Evolutionary conservation across 2,329 filamentous ascomycete species (phyloP), one percentile per base, ranked within the genome.

Genomic region (Lasiodiplodia citricola): DNA sequence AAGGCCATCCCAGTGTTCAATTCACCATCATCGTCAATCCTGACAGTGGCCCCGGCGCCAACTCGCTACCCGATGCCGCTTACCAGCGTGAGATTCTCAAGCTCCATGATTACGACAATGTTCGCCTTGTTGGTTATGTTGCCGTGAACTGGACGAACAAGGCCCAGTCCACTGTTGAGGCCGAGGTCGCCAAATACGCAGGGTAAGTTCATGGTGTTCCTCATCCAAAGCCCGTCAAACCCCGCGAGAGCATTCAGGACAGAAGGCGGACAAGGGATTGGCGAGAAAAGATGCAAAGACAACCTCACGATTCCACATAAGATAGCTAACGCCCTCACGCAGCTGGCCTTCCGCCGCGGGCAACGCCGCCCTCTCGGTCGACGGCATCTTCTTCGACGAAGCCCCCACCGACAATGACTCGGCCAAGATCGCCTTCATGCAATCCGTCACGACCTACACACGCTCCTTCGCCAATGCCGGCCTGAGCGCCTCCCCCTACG

Each of bases 161-260:
- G 38, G 84, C 89, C 14, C 85, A 85, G 68, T 85, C 83, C 57
- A 82, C 90, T 18, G 82, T 91, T 23, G 87, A 90, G 7, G 25
- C 31, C 16, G 28, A 64, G 7, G 37, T 64, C 31, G 47, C 60
- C 44, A 37, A 41, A 31, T 64, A 64, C 60, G 60, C 60, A n/a
- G 28, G n/a, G 44, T 64, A 41, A 13, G 31, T 21, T 7, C 1
- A 35, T 1, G 6, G 31, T 8, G 31, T 35, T 35, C 31, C 8
- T 35, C 8, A 3, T 2, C 31, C 7, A 10, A 0, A 28, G 31
- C 8, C 8, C 7, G 31, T 10, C 8, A 35, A 10, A 35, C 1
- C 8, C 31, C 31, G 31, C 8, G 31, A 35, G 31, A 1, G 8
- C 8, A 10, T 35, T 6, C 7, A 35, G 31, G 31, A 35, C 10